These are phyloP conservation scores for Fusarium praegraminearum DNA, from an alignment of 2,329 filamentous ascomycete species.

Conservation along the genomic window DNA sequence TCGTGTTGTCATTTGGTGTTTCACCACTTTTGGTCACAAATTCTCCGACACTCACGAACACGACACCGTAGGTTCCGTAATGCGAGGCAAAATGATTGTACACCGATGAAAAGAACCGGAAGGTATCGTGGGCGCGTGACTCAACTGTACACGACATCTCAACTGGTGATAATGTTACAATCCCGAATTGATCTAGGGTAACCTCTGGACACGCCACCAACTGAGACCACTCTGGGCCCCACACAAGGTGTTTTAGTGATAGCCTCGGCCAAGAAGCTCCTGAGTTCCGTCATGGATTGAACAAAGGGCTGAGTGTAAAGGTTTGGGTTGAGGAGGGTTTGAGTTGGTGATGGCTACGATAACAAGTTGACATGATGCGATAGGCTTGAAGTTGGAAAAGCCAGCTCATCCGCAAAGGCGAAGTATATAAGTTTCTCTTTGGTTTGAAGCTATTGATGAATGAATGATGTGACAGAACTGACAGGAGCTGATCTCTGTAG, in stretches of 20 bases:
- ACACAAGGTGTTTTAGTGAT: slow-evolving; percentile 37
- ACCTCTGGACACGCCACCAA: slow-evolving; percentile 31
- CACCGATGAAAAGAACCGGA: neutral
- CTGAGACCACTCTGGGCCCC: slow-evolving; percentile 39
- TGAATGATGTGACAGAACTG: slow-evolving; percentile 41
- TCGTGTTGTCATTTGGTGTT: neutral
- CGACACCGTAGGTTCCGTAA: no score
- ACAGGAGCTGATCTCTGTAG: slow-evolving; percentile 12
- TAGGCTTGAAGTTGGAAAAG: neutral
- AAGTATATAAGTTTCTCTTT: neutral
- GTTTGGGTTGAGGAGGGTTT: rapidly evolving
- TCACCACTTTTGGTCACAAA: neutral
- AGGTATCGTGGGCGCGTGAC: slow-evolving; percentile 7
- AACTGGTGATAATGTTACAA: slow-evolving; percentile 12
- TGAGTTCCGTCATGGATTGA: slow-evolving; percentile 1
- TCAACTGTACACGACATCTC: neutral
- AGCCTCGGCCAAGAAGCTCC: slow-evolving; percentile 27
- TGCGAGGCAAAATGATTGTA: no score
- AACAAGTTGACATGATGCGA: neutral
- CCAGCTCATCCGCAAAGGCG: neutral
- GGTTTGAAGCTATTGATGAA: slow-evolving; percentile 13
- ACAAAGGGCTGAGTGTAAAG: slow-evolving; percentile 3
- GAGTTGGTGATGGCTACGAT: neutral
- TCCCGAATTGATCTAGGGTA: slow-evolving; percentile 35
- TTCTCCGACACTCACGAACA: neutral